Conservation (phyloP, 2,329 filamentous ascomycete genomes). For the Colletotrichum salicis region DNA sequence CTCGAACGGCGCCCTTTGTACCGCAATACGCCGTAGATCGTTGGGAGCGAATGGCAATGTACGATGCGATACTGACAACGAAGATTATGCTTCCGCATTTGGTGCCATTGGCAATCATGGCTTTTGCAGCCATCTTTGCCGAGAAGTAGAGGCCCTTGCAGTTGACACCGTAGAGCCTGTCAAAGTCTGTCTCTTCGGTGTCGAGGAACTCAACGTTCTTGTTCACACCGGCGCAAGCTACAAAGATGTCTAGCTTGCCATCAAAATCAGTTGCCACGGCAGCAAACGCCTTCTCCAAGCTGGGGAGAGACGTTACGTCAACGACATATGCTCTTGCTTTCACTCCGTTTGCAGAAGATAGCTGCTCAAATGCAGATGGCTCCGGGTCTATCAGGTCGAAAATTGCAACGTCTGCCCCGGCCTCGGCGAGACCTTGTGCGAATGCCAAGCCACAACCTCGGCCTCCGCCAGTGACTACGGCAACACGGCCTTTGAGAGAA, state of each 20-base stretch:
- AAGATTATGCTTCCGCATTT: conserved; percentile 63
- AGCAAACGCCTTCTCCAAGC: conserved; percentile 10
- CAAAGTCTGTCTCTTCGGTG: conserved; percentile 24
- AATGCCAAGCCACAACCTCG: conserved; percentile 54
- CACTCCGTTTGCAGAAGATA: neutral
- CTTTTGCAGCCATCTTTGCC: conserved; percentile 59
- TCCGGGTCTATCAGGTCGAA: conserved; percentile 28
- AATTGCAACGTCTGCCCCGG: conserved; percentile 25
- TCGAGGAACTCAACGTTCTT: conserved; percentile 27
- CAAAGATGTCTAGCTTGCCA: conserved; percentile 45
- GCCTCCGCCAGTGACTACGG: conserved; percentile 57
- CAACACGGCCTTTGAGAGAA: conserved; percentile 58
- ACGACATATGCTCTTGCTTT: conserved; percentile 15
- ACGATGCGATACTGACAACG: conserved; percentile 63
- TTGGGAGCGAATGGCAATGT: conserved; percentile 62
- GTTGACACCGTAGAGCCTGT: conserved; percentile 22
- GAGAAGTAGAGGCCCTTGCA: conserved; percentile 46
- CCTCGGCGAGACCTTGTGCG: conserved; percentile 26
- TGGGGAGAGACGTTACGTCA: conserved; percentile 12
- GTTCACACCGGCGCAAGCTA: conserved; percentile 50
- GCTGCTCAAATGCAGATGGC: conserved; percentile 7
- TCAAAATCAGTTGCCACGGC: conserved; percentile 40
- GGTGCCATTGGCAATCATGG: conserved; percentile 62
- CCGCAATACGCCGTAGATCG: conserved; percentile 47
- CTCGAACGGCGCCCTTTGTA: conserved; percentile 32